A percentile compares a stretch with the other conserved stretches of the same genome.
Conservation (phyloP, 2,329 filamentous ascomycete genomes). For the Sphaceloma murrayae region DNA sequence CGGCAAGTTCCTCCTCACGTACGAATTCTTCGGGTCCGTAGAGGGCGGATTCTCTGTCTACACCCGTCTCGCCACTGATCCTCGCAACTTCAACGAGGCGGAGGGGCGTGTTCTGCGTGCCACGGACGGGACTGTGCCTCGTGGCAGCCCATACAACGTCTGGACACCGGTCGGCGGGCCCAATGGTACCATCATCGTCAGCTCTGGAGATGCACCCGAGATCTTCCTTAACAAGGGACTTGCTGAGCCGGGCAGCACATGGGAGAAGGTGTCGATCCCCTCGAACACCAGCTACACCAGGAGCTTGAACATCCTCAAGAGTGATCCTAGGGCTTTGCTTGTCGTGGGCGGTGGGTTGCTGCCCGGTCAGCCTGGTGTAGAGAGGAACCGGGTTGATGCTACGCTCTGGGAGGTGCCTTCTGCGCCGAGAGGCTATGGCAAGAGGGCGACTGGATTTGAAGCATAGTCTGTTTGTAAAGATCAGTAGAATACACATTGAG, state of each 20-base stretch:
- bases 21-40: slow-evolving; percentile 50
- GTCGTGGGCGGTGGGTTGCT: slow-evolving; percentile 32
- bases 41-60: slow-evolving; percentile 41
- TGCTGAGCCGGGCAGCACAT: slow-evolving; percentile 34
- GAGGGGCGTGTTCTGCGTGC: slow-evolving; percentile 35
- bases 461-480: slow-evolving; percentile 1
- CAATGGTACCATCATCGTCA: slow-evolving; percentile 43
- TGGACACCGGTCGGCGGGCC: slow-evolving; percentile 41
- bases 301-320: slow-evolving; percentile 37
- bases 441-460: slow-evolving; percentile 12
- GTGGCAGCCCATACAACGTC: slow-evolving; percentile 42
- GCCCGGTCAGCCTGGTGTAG: slow-evolving; percentile 19
- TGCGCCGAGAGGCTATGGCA: slow-evolving; percentile 1
- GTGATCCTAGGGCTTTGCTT: slow-evolving; percentile 33
- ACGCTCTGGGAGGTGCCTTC: slow-evolving; percentile 16
- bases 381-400: slow-evolving; percentile 23
- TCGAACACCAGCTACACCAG: slow-evolving; percentile 39
- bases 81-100: slow-evolving; percentile 38
- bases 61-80: slow-evolving; percentile 42
- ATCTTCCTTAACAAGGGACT: slow-evolving; percentile 42
- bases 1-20: slow-evolving; percentile 53
- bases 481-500: slow-evolving; percentile 1
- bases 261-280: slow-evolving; percentile 37
- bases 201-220: slow-evolving; percentile 31
- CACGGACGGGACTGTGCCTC: slow-evolving; percentile 38